These are phyloP conservation scores for Datisca glomerata DNA, from an alignment of 306 rosid genomes.

Conservation along the genomic window DNA sequence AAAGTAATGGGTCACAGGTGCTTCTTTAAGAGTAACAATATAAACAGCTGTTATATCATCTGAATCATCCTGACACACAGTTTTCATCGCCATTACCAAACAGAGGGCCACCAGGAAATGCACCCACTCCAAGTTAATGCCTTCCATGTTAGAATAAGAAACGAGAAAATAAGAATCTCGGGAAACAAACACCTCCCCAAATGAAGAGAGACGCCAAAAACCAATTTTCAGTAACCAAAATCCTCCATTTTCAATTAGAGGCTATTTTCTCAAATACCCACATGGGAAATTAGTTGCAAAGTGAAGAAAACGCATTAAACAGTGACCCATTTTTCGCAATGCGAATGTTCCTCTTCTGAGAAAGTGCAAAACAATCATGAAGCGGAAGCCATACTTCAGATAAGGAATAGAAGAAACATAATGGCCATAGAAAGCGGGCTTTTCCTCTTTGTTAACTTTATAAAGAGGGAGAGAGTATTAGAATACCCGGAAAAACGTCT, in stretches of 20 bases:
- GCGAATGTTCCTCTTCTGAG: conserved; percentile 9
- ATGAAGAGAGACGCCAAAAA: conserved; percentile 12
- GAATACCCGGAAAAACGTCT: conserved; percentile 14
- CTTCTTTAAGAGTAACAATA: conserved; percentile 64
- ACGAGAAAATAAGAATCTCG: conserved; percentile 6
- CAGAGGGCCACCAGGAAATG: conserved; percentile 29
- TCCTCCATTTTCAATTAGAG: conserved; percentile 25
- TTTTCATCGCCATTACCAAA: conserved; percentile 27
- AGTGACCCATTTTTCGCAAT: conserved; percentile 13
- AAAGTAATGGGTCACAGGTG: conserved; percentile 46
- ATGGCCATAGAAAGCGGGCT: conserved; percentile 23
- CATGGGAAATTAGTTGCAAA: conserved; percentile 1
- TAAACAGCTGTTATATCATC: conserved; percentile 49
- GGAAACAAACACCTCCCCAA: conserved; percentile 11
- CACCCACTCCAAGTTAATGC: conserved; percentile 19
- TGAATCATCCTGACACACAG: conserved; percentile 39
- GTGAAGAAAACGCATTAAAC: conserved; percentile 16
- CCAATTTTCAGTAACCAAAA: conserved; percentile 17
- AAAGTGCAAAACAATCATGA: conserved; percentile 18
- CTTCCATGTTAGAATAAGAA: conserved; percentile 39
- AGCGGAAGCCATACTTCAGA: conserved; percentile 11
- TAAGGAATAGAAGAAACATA: conserved; percentile 11
- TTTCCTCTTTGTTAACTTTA: conserved; percentile 27
- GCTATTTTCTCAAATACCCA: conserved; percentile 9
- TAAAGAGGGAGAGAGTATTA: conserved; percentile 19